Conservation (phyloP, 768 basidiomycete species). For the Kwoniella europaea region DNA sequence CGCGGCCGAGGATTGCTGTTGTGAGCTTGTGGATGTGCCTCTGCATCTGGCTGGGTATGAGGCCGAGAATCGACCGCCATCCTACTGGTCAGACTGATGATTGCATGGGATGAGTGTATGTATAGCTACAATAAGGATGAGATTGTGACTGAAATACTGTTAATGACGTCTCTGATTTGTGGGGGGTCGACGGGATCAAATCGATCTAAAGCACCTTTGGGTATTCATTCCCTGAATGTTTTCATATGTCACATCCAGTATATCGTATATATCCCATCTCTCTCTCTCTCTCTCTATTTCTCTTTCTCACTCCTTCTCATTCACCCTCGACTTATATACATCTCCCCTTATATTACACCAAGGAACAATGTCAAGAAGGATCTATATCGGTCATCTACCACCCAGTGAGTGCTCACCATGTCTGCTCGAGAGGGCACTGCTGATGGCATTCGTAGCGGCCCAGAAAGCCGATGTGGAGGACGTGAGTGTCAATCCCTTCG, state of each 20-base stretch:
- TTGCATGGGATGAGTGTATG: too few relatives aligned
- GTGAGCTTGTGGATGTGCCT: too few relatives aligned
- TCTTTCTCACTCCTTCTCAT: neutral
- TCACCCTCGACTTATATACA: neutral
- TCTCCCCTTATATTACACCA: neutral
- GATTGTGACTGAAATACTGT: too few relatives aligned
- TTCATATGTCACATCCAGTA: too few relatives aligned
- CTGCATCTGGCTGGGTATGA: neutral
- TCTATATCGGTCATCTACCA: slow-evolving; percentile 51
- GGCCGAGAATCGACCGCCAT: neutral
- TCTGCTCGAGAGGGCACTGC: neutral
- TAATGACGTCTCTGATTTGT: too few relatives aligned
- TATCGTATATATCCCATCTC: neutral
- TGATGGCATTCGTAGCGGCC: slow-evolving; percentile 29
- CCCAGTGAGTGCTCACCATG: slow-evolving; percentile 36
- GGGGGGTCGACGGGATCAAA: slow-evolving; percentile 2
- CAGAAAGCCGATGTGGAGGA: slow-evolving; percentile 57
- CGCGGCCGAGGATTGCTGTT: neutral
- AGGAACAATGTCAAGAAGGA: slow-evolving; percentile 40
- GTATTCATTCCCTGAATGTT: slow-evolving; percentile 5
- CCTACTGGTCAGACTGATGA: neutral
- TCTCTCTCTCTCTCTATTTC: neutral
- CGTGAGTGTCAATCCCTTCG: slow-evolving; percentile 28
- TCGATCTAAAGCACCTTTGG: neutral
- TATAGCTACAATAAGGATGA: too few relatives aligned